Base-by-base conservation (phyloP, 139 green algal genomes). In the Auxenochlorella pyrenoidosa region DNA sequence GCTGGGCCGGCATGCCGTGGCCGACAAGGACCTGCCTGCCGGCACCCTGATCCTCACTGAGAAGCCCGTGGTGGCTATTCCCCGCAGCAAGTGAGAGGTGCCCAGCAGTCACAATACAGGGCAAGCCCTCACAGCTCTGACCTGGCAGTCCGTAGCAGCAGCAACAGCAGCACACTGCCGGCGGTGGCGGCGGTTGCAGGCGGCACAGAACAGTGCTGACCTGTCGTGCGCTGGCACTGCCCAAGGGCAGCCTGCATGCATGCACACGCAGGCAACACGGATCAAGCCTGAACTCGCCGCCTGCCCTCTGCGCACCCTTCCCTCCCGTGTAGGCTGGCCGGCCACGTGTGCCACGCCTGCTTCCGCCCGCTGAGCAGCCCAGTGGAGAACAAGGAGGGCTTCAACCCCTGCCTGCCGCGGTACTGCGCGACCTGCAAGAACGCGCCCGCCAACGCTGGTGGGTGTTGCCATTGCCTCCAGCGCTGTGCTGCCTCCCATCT, bases 371-470 rank as follows among this genome's bases (percentile, higher is more conserved):
- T 83, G 22, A 70, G 47, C 77, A 66, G 54, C 44, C 47, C 47
- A 3, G 77, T 70, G 77, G n/a, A 83, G 77, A 66, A 47, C 47
- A 83, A 68, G 51, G 51, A 68, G 47, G 73, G 79, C 26, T 60
- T 89, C 26, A 88, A 90, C 82, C 87, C 87, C 38, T 90, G 87
- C 81, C 81, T 90, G n/a, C 87, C 87, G 24, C 81, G 81, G 32
- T 90, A 90, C 54, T 90, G 87, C 59, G 36, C 26, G 2, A 30
- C 36, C 60, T 90, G 87, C 73, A 80, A 80, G 73, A 30, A 59
- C 40, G 68, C 68, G 5, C n/a, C 38, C n/a, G 40, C 41, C 72
- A 36, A 32, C 44, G 28, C 41, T 5, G 73, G 73, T 59, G 73
- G 34, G 12, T 44, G 68, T n/a, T n/a, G n/a, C n/a, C n/a, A n/a